phyloP scores from a whole-genome alignment of 305 asterid genomes.

The Nicotiana rustica region DNA sequence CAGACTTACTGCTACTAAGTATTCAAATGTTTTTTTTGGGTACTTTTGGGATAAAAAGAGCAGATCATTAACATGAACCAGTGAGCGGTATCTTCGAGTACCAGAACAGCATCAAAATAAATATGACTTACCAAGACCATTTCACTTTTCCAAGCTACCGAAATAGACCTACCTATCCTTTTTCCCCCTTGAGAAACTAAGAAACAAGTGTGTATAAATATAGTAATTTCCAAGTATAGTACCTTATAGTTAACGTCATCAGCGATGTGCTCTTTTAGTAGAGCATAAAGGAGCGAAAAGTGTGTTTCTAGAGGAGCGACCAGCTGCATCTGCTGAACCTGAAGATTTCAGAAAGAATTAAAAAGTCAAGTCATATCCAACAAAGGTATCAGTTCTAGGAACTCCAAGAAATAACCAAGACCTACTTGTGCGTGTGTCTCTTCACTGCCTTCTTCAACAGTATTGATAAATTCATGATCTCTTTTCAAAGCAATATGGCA shows the following conservation, averaged over 20 bases:
- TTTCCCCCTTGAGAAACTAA: background rate
- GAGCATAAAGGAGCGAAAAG: conserved; percentile 72
- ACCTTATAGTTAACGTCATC: conserved; percentile 94
- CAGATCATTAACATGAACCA: background rate
- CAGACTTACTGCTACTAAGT: background rate
- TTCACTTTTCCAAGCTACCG: conserved; percentile 4
- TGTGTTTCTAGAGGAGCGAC: conserved; percentile 86
- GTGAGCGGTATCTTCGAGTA: background rate
- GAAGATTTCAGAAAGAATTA: conserved; percentile 41
- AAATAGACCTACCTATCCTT: conserved; percentile 6
- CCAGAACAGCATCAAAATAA: background rate
- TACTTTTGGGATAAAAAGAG: background rate
- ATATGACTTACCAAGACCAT: background rate
- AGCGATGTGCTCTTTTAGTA: conserved; percentile 81
- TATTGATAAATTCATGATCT: conserved; percentile 89
- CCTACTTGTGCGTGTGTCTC: conserved; percentile 92
- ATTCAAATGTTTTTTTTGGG: background rate
- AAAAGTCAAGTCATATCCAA: conserved; percentile 31
- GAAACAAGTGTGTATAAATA: background rate
- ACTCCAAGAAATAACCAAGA: conserved; percentile 25
- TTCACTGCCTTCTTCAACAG: conserved; percentile 92
- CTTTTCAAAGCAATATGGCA: conserved; percentile 91
- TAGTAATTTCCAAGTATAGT: conserved; percentile 32
- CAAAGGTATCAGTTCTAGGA: conserved; percentile 15
- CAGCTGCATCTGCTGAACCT: conserved; percentile 87